A percentile compares a stretch with the other conserved stretches of the same genome.
phyloP scores from a whole-genome alignment of 805 yeast genomes.

The Lipomyces yamanashiensis region DNA sequence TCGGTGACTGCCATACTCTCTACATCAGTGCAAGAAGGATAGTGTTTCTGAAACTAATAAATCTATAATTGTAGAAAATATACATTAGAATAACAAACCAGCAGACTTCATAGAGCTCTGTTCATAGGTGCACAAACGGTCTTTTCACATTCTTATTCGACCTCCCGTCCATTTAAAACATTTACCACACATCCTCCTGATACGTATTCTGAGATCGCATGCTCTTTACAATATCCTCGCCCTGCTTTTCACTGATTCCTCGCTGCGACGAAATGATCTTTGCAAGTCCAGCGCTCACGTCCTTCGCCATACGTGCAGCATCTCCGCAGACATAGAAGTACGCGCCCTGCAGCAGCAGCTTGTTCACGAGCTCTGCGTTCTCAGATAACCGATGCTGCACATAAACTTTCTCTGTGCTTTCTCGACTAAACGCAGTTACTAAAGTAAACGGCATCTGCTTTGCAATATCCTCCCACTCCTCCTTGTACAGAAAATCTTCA shows the following conservation, averaged over 20 bases:
- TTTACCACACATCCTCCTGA: constrained; percentile 97
- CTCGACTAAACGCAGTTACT: constrained; percentile 87
- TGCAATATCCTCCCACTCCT: constrained; percentile 72
- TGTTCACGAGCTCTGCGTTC: constrained; percentile 55
- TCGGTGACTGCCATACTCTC: too few species aligned
- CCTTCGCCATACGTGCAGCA: constrained; percentile 94
- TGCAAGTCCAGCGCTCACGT: constrained; percentile 73
- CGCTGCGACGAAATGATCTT: constrained; percentile 67
- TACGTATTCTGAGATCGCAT: constrained; percentile 83
- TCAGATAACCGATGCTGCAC: constrained; percentile 78
- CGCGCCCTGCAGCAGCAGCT: constrained; percentile 69
- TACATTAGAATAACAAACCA: background rate
- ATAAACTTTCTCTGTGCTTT: constrained; percentile 64
- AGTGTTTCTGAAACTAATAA: too few species aligned
- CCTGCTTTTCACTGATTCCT: constrained; percentile 66
- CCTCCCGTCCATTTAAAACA: background rate
- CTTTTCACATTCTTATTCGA: background rate
- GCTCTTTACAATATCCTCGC: constrained; percentile 75
- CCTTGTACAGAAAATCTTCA: constrained; percentile 83
- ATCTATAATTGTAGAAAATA: background rate
- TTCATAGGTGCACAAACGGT: background rate
- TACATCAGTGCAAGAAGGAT: too few species aligned
- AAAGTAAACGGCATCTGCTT: constrained; percentile 68
- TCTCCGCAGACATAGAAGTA: constrained; percentile 96
- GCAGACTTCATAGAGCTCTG: background rate